Evolutionary conservation across 371 early-diverging fungal genomes (phyloP), one percentile per base, ranked within the genome.

Genomic region (Zancudomyces culisetae): DNA sequence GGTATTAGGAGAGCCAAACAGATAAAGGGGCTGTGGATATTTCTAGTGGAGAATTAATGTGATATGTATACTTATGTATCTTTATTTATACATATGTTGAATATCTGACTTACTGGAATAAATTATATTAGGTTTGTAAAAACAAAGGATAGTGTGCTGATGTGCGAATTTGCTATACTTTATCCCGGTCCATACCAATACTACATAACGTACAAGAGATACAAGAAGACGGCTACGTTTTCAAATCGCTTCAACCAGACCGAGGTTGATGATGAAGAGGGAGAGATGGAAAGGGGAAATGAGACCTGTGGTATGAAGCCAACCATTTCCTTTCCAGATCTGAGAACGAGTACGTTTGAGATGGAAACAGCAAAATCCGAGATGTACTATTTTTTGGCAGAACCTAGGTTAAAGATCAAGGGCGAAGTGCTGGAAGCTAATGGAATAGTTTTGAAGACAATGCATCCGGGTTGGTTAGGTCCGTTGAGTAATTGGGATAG

Each of bases 391-490:
- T 79, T 91, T 49, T 74, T 89, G 18, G 89, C 91, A n/a, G 91
- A 91, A 49, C 93, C 96, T 20, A 72, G 77, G 21, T 70, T 83
- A 30, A 56, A 49, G 27, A 63, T 83, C 29, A 53, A 55, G 19
- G 56, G 51, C 1, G 48, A 53, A 39, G 27, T 52, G 21, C 30
- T 69, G 49, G 53, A 62, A 23, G 55, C 93, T 46, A 91, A 95
- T 61, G 91, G 81, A 2, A 70, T 97, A 13, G 80, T 77, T 50
- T 69, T 92, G 42, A 72, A 88, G 58, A 86, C 93, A 1, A 74
- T 91, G 27, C 78, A 90, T 2, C 92, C 95, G 19, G 94, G 94
- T 61, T 92, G 94, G 90, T 73, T 97, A 73, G 94, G 94, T 2
- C 78, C 77, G 24, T 59, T 97, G 48, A 62, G 69, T 1, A 49